These are phyloP conservation scores for Peltaster fructicola DNA, from an alignment of 2,329 filamentous ascomycete species.

Conservation along the genomic window DNA sequence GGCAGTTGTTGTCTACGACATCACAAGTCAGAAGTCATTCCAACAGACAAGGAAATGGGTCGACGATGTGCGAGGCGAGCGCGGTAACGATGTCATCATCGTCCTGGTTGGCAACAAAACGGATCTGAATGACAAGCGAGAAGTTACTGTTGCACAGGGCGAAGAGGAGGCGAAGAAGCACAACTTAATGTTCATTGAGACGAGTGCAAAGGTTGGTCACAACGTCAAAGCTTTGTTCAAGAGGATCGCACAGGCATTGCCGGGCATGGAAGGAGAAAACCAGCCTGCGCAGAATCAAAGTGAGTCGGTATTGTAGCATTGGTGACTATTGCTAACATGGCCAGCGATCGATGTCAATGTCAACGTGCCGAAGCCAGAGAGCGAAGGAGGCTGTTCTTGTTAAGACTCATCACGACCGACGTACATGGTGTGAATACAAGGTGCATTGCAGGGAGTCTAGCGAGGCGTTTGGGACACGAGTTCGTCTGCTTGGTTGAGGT, in stretches of 20 bases:
- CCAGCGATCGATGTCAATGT: constrained; percentile 22
- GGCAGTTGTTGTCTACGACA: constrained; percentile 96
- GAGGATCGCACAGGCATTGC: constrained; percentile 92
- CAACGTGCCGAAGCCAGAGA: constrained; percentile 18
- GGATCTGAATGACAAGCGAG: constrained; percentile 92
- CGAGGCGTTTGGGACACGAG: no score
- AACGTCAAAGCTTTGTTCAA: constrained; percentile 97
- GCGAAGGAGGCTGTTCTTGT: constrained; percentile 21
- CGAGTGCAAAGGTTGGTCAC: constrained; percentile 90
- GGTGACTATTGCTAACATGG: constrained; percentile 7
- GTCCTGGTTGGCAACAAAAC: constrained; percentile 98
- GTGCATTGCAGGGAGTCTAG: no score
- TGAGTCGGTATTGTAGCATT: constrained; percentile 30
- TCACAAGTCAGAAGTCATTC: constrained; percentile 74
- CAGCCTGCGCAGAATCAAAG: constrained; percentile 64
- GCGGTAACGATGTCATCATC: constrained; percentile 97
- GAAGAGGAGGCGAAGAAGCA: constrained; percentile 98
- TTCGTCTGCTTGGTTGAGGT: no score
- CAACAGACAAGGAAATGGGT: constrained; percentile 99
- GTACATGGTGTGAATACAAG: no score
- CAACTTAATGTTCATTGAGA: constrained; percentile 97
- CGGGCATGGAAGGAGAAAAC: constrained; percentile 89
- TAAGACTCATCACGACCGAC: no score
- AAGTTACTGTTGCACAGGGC: constrained; percentile 89
- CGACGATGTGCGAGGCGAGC: constrained; percentile 88